These are phyloP conservation scores for Cytospora chrysosperma DNA, from an alignment of 2,329 filamentous ascomycete genomes.

Conservation along the genomic window DNA sequence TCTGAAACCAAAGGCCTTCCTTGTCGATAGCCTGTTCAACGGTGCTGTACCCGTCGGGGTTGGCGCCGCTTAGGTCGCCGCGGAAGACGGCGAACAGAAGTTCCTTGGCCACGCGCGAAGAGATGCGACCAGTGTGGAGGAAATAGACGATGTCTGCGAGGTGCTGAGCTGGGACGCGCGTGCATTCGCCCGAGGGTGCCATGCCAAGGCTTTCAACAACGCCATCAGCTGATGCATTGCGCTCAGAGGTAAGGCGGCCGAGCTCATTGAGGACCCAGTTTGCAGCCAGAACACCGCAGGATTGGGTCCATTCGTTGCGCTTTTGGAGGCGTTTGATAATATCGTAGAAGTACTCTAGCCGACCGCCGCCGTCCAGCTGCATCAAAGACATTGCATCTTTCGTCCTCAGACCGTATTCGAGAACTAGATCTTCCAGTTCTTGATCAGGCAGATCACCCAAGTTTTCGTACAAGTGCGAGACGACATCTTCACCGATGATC, in stretches of 20 bases:
- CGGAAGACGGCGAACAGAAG: conserved; percentile 54
- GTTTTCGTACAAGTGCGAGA: conserved; percentile 60
- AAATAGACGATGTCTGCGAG: conserved; percentile 53
- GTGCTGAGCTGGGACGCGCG: conserved; percentile 44
- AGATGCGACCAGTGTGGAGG: conserved; percentile 50
- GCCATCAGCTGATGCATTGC: conserved; percentile 28
- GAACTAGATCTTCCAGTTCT: conserved; percentile 61
- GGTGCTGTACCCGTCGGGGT: conserved; percentile 33
- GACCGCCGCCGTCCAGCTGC: conserved; percentile 72
- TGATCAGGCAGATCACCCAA: conserved; percentile 73
- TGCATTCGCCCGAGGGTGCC: conserved; percentile 47
- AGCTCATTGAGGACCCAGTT: conserved; percentile 77
- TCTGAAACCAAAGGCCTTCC: conserved; percentile 54
- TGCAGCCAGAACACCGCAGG: conserved; percentile 48
- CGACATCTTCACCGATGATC: conserved; percentile 68
- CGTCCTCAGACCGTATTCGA: conserved; percentile 64
- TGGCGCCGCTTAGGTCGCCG: conserved; percentile 36
- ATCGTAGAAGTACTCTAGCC: conserved; percentile 78
- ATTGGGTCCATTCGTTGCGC: conserved; percentile 26
- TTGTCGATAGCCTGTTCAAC: conserved; percentile 46
- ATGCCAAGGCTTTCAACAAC: conserved; percentile 28
- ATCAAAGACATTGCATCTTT: conserved; percentile 85
- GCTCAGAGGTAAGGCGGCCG: conserved; percentile 62
- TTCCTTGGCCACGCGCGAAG: conserved; percentile 57
- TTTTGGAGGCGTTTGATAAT: conserved; percentile 52